These are phyloP conservation scores for Melastoma malabathricum DNA, from an alignment of 345 rosid species.

Conservation along the genomic window DNA sequence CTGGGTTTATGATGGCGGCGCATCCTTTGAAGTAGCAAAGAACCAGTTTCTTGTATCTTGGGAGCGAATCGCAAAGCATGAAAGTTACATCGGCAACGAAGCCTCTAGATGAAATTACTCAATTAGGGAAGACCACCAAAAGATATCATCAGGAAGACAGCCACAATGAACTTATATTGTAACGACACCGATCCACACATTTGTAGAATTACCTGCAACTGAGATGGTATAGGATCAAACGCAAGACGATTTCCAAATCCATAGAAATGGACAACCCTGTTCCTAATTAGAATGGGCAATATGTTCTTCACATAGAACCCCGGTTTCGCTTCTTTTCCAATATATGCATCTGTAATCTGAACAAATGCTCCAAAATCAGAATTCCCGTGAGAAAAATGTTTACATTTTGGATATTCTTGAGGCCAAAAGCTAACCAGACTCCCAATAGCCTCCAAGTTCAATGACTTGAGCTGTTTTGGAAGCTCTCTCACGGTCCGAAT, in stretches of 20 bases:
- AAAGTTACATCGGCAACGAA: constrained; percentile 97
- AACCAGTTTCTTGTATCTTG: constrained; percentile 76
- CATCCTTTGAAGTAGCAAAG: constrained; percentile 62
- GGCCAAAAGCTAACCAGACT: constrained; percentile 57
- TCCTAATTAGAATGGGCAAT: constrained; percentile 64
- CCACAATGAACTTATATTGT: no score
- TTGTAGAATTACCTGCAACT: constrained; percentile 62
- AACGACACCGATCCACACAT: constrained; percentile 1
- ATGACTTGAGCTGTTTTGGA: constrained; percentile 62
- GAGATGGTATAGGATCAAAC: constrained; percentile 78
- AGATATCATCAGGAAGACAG: no score
- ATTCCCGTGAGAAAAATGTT: background rate
- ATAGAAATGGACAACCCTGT: constrained; percentile 65
- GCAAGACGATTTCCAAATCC: constrained; percentile 97
- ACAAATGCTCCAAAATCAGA: constrained; percentile 9
- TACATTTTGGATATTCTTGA: background rate
- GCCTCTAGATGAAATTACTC: constrained; percentile 52
- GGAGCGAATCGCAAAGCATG: constrained; percentile 69
- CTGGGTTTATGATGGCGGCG: constrained; percentile 39
- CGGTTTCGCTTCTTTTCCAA: constrained; percentile 73
- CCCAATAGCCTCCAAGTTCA: constrained; percentile 82
- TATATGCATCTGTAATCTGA: constrained; percentile 67
- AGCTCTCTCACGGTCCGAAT: constrained; percentile 72
- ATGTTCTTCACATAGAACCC: constrained; percentile 72
- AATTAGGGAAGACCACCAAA: constrained; percentile 23